Conservation (phyloP, 257 asterid genomes). For the Gardenia jasminoides region DNA sequence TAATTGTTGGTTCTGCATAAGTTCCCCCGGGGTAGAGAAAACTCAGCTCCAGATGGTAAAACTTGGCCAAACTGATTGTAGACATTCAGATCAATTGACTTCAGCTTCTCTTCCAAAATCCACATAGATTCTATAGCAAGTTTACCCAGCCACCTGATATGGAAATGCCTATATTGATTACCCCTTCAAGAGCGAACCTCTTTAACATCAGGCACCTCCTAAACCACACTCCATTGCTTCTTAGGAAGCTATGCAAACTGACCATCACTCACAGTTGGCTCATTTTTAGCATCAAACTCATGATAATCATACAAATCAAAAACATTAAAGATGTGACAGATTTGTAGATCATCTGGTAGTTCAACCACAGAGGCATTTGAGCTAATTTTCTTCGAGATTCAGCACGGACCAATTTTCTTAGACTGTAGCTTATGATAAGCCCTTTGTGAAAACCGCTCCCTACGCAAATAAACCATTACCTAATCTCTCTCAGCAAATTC, state of each 20-base stretch:
- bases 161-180: not conserved
- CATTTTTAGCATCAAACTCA: not conserved
- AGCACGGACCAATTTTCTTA: not conserved
- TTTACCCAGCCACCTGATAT: not conserved
- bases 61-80: not conserved
- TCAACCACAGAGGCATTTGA: not conserved
- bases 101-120: not conserved
- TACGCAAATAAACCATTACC: not conserved
- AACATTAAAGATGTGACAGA: not conserved
- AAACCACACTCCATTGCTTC: not conserved
- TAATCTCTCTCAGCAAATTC: not conserved
- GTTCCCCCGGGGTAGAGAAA: not conserved
- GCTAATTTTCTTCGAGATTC: not conserved
- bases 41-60: not conserved
- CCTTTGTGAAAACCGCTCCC: not conserved
- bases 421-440: not conserved
- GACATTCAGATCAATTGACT: not conserved
- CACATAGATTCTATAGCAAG: not conserved
- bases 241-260: not conserved
- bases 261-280: no score
- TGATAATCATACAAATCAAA: not conserved
- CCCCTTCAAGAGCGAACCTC: not conserved
- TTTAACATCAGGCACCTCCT: not conserved
- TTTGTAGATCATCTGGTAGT: not conserved
- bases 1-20: not conserved